Evolutionary conservation across 768 basidiomycete genomes (phyloP), one percentile per base, ranked within the genome.

Genomic region (Fibroporia radiculosa): DNA sequence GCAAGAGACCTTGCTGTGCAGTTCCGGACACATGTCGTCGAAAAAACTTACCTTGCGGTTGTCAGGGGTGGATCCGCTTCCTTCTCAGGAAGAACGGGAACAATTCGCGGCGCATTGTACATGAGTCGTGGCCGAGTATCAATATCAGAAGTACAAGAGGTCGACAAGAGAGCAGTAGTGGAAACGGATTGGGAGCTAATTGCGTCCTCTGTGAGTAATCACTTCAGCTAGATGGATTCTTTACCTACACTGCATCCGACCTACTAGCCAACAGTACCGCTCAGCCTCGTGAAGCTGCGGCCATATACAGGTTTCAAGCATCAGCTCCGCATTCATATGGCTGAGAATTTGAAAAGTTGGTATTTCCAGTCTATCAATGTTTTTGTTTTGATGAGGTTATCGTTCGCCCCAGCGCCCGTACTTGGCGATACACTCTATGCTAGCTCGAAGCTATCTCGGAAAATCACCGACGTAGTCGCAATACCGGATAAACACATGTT

Each of bases 311-410:
- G 55, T 3, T 59, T 75, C 44, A 84, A 84, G 57, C 83, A 85
- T 46, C 83, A 85, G 53, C 71, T 85, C 25, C 73, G 83, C n/a
- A 65, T 82, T 12, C 83, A 85, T 48, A 57, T 79, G 25, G 72
- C 82, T 1, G 65, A 72, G 38, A 64, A 63, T 44, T 57, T 83
- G 42, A 66, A 69, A 40, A 62, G 81, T 77, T 46, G 11, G 65
- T 53, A 13, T 29, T 16, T 6, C 22, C 28, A 13, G 6, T 4
- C n/a, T n/a, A 6, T 6, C 37, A 20, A 14, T 38, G 6, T 14
- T 25, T 20, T 40, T 25, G 20, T 8, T 25, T 7, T 11, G 38
- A 8, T 36, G 23, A 12, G 22, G 14, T 4, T 6, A 18, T 27
- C 36, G 6, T 28, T 1, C 40, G 29, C 37, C 36, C 39, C 48